phyloP scores from a whole-genome alignment of 2,329 filamentous ascomycete species.

The Aspergillus neoniger region DNA sequence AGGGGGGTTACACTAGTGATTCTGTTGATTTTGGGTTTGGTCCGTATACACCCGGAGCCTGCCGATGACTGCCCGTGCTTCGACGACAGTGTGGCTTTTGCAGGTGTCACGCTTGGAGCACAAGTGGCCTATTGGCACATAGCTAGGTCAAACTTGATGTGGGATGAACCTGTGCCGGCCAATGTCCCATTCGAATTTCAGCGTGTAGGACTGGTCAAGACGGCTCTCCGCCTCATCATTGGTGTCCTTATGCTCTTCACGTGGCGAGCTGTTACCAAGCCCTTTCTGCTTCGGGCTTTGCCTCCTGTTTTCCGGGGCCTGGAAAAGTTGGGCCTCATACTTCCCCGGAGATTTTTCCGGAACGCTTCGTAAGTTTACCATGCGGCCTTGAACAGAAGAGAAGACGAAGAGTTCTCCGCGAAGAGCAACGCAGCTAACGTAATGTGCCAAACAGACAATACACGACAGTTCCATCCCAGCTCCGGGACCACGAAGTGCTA shows the following conservation, averaged over 20 bases:
- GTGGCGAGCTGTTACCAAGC: conserved; percentile 91
- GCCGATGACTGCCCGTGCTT: conserved; percentile 97
- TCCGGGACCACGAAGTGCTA: conserved; percentile 83
- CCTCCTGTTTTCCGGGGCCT: conserved; percentile 86
- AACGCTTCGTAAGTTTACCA: conserved; percentile 66
- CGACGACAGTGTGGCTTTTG: conserved; percentile 92
- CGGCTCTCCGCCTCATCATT: conserved; percentile 68
- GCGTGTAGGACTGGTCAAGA: conserved; percentile 65
- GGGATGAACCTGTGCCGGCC: conserved; percentile 56
- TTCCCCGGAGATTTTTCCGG: conserved; percentile 89
- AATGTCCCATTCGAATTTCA: conserved; percentile 67
- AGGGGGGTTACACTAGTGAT: conserved; percentile 65
- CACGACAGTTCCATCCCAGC: conserved; percentile 72
- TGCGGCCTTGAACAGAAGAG: background rate
- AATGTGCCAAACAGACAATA: conserved; percentile 61
- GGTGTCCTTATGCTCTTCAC: conserved; percentile 83
- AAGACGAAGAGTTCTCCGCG: background rate
- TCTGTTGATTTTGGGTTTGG: conserved; percentile 69
- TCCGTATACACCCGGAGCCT: conserved; percentile 90
- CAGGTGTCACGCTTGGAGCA: conserved; percentile 82
- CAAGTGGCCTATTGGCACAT: conserved; percentile 85
- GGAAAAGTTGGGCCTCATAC: conserved; percentile 73
- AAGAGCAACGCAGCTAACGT: background rate
- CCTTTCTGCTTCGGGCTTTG: conserved; percentile 71
- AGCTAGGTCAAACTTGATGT: conserved; percentile 57